phyloP scores from a whole-genome alignment of 1,139 yeast species.

The Zygosaccharomyces pseudobailii region DNA sequence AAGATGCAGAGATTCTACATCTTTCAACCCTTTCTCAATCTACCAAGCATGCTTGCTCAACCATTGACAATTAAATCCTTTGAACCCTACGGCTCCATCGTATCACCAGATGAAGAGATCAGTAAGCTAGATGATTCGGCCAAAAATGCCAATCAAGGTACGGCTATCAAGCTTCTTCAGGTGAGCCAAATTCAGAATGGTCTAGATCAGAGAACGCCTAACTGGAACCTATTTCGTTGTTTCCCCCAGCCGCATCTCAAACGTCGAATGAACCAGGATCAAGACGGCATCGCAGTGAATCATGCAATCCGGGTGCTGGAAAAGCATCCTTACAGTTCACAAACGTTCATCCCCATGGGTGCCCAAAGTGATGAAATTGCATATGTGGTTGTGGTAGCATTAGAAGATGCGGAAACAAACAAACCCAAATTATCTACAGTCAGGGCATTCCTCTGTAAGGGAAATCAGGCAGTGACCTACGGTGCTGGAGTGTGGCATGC shows the following conservation, averaged over 20 bases:
- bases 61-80: conserved; percentile 47
- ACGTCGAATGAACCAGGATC: conserved; percentile 22
- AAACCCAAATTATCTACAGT: conserved; percentile 59
- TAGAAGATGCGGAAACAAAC: conserved; percentile 39
- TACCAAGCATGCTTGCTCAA: conserved; percentile 21
- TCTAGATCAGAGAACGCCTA: conserved; percentile 49
- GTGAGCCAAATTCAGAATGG: conserved; percentile 65
- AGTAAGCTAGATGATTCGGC: conserved; percentile 39
- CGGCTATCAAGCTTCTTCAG: conserved; percentile 71
- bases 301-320: conserved; percentile 72
- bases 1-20: too few species aligned
- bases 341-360: conserved; percentile 89
- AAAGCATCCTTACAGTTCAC: conserved; percentile 87
- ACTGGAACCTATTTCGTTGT: conserved; percentile 82
- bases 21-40: too few species aligned
- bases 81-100: conserved; percentile 48
- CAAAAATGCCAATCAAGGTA: conserved; percentile 79
- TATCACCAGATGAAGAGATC: conserved; percentile 53
- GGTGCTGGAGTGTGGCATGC: conserved; percentile 82
- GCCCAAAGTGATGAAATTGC: conserved; percentile 41
- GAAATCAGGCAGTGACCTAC: conserved; percentile 86
- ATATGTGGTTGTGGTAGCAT: conserved; percentile 79
- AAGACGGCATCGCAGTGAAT: conserved; percentile 16
- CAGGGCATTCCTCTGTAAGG: conserved; percentile 68
- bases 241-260: conserved; percentile 66